Conservation (phyloP, 2,329 filamentous ascomycete species). For the Lasiodiplodia theobromae region DNA sequence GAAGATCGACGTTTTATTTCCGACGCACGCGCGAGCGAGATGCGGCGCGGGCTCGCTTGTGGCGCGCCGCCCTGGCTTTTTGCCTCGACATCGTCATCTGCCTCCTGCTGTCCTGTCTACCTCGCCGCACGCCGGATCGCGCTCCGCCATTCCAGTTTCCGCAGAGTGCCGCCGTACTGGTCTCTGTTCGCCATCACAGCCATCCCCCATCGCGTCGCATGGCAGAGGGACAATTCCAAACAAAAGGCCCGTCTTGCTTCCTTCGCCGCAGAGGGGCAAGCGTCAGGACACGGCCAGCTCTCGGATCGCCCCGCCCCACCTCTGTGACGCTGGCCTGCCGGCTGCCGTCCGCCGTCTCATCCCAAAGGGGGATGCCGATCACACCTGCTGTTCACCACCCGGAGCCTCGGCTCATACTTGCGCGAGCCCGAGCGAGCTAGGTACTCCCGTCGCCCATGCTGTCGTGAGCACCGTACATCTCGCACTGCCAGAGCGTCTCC, state of each 20-base stretch:
- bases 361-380: conserved; percentile 8
- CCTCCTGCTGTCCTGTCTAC: background rate
- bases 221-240: background rate
- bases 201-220: background rate
- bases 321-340: conserved; percentile 14
- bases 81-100: background rate
- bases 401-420: background rate
- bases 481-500: too few species aligned
- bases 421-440: too few species aligned
- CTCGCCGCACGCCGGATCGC: background rate
- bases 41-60: background rate
- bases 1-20: background rate
- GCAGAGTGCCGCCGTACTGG: background rate
- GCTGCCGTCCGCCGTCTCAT: conserved; percentile 4
- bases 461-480: too few species aligned
- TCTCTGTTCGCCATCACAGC: background rate
- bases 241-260: background rate
- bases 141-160: background rate
- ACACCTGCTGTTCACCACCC: background rate
- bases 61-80: background rate
- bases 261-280: background rate
- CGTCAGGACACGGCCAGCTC: background rate
- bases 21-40: background rate
- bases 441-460: too few species aligned
- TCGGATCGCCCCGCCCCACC: conserved; percentile 22